Conservation (phyloP, 2,329 filamentous ascomycete species). For the Diaporthe caulivora region DNA sequence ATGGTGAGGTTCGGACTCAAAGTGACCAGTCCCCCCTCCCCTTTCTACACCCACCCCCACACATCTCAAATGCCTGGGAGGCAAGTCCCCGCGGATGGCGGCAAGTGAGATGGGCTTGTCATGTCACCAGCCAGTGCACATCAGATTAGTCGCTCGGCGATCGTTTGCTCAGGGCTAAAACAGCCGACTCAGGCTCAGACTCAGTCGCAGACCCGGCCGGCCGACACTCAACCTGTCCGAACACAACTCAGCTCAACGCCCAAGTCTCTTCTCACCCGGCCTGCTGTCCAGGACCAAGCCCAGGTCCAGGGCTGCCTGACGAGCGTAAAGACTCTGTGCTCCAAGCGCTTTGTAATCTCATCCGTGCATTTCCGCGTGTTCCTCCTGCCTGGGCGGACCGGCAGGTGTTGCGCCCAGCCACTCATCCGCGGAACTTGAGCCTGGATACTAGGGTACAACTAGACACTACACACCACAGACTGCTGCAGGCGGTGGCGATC, state of each 20-base stretch:
- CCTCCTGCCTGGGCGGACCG: conserved; percentile 20
- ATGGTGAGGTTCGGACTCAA: not conserved
- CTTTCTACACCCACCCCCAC: not conserved
- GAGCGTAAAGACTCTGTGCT: not conserved
- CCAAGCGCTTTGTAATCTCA: not conserved
- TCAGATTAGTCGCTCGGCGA: conserved; percentile 17
- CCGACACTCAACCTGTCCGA: conserved; percentile 22
- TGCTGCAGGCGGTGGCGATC: conserved; percentile 13
- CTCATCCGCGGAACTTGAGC: not conserved
- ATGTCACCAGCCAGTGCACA: conserved; percentile 16
- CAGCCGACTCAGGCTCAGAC: conserved; percentile 26
- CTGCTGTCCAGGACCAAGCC: not conserved
- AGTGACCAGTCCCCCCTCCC: not conserved
- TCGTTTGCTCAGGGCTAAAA: conserved; percentile 23
- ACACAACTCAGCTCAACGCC: not conserved
- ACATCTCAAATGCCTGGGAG: not conserved
- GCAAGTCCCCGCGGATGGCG: conserved; percentile 22
- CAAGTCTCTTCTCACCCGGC: conserved; percentile 4
- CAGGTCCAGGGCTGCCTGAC: not conserved
- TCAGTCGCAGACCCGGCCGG: conserved; percentile 24
- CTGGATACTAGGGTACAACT: not conserved
- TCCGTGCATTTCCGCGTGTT: conserved; percentile 19
- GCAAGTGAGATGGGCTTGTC: conserved; percentile 24
- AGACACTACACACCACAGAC: not conserved
- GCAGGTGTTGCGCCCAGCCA: conserved; percentile 9